These are phyloP conservation scores for Melampsora americana DNA, from an alignment of 1,284 basidiomycete genomes.

Conservation along the genomic window DNA sequence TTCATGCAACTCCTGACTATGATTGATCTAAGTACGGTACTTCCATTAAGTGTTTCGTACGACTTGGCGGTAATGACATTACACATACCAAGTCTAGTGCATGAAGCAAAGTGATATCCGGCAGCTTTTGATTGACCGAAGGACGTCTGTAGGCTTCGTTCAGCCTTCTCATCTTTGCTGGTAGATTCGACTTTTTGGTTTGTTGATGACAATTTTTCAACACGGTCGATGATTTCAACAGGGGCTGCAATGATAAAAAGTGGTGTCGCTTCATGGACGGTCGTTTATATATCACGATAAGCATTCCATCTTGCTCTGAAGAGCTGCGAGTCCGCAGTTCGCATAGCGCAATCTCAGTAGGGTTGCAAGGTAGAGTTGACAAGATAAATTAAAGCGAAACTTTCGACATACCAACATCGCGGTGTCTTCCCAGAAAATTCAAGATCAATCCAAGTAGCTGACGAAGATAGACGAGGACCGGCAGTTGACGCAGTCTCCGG, in stretches of 20 bases:
- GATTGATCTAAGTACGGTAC: constrained; percentile 19
- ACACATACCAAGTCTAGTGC: constrained; percentile 18
- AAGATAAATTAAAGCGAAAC: neutral
- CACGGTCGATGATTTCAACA: constrained; percentile 26
- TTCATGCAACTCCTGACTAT: constrained; percentile 36
- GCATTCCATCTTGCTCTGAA: neutral
- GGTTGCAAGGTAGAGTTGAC: neutral
- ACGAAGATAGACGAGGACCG: neutral
- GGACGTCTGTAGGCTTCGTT: constrained; percentile 11
- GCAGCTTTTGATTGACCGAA: neutral
- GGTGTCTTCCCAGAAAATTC: neutral
- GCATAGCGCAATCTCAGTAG: neutral
- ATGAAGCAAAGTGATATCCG: constrained; percentile 1
- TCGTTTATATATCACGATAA: constrained; percentile 35
- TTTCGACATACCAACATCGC: neutral
- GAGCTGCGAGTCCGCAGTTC: neutral
- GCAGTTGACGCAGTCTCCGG: neutral
- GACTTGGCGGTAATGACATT: neutral
- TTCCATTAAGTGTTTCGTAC: neutral
- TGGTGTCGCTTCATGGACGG: constrained; percentile 41
- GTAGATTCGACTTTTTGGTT: constrained; percentile 9
- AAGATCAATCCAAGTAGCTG: constrained; percentile 20
- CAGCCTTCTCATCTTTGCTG: constrained; percentile 23
- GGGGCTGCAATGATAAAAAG: constrained; percentile 38
- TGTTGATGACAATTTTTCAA: neutral